Evolutionary conservation across 2,329 filamentous ascomycete genomes (phyloP).

Genomic region (Arthrobotrys iridis): DNA sequence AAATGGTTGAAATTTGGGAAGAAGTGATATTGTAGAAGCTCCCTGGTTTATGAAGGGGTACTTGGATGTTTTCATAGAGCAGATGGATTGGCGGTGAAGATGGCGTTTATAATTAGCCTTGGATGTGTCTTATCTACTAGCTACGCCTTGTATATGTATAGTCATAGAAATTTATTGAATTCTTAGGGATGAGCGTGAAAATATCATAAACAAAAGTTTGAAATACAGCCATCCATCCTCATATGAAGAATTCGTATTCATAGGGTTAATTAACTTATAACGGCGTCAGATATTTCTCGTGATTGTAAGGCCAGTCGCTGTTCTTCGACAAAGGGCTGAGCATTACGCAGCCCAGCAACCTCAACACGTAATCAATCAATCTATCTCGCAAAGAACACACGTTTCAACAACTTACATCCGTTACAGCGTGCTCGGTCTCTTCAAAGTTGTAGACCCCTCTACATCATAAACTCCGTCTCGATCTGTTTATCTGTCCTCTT

Average conservation of each 20-base stretch:
- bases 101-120: not conserved
- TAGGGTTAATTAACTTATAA: not conserved
- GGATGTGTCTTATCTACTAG: too few species aligned
- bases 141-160: not conserved
- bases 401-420: slow-evolving; percentile 8
- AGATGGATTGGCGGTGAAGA: not conserved
- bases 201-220: too few species aligned
- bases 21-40: slow-evolving; percentile 16
- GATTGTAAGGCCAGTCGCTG: not conserved
- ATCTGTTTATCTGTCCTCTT: slow-evolving; percentile 28
- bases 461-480: slow-evolving; percentile 4
- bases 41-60: not conserved
- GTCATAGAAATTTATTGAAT: not conserved
- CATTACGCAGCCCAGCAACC: not conserved
- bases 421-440: not conserved
- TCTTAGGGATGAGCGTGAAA: too few species aligned
- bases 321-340: not conserved
- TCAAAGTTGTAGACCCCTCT: slow-evolving; percentile 1
- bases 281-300: not conserved
- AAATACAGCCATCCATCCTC: too few species aligned
- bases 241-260: too few species aligned
- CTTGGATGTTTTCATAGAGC: not conserved
- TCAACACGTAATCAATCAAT: slow-evolving; percentile 32
- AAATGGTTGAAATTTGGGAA: slow-evolving; percentile 54
- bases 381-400: not conserved